A percentile compares a stretch with the other conserved stretches of the same genome.
Evolutionary conservation across 148 eudicot species (phyloP).

Genomic region (Rhododendron henanense): DNA sequence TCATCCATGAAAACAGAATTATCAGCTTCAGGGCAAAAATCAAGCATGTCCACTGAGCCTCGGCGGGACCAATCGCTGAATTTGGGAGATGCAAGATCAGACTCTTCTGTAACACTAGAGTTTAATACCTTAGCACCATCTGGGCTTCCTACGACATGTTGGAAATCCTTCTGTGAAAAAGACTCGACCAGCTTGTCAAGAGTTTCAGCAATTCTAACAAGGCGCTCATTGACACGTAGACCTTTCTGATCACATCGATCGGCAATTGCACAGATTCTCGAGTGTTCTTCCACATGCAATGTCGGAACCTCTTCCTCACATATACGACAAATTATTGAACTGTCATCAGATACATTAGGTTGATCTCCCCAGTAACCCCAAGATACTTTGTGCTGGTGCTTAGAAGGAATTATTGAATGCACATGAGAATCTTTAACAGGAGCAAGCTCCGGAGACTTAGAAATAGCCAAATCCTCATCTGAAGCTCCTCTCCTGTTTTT

Average conservation of each 20-base stretch:
- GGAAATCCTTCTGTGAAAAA: slow-evolving; percentile 68
- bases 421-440: slow-evolving; percentile 52
- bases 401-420: slow-evolving; percentile 38
- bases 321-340: slow-evolving; percentile 92
- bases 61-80: slow-evolving; percentile 96
- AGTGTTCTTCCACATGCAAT: slow-evolving; percentile 96
- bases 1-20: slow-evolving; percentile 79
- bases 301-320: slow-evolving; percentile 99
- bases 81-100: slow-evolving; percentile 82
- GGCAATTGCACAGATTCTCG: slow-evolving; percentile 91
- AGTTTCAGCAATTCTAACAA: slow-evolving; percentile 75
- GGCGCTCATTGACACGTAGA: slow-evolving; percentile 84
- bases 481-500: slow-evolving; percentile 26
- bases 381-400: slow-evolving; percentile 76
- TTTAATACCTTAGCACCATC: slow-evolving; percentile 86
- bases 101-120: slow-evolving; percentile 91
- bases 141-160: slow-evolving; percentile 68
- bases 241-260: slow-evolving; percentile 98
- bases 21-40: slow-evolving; percentile 83
- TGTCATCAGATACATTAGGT: slow-evolving; percentile 64
- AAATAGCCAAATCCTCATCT: slow-evolving; percentile 34
- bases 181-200: slow-evolving; percentile 84
- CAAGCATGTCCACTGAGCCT: slow-evolving; percentile 98
- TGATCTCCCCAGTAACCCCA: slow-evolving; percentile 92
- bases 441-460: slow-evolving; percentile 48